Base-by-base conservation (phyloP, 441 rosid genomes). In the Euphorbia schlechtendalii region DNA sequence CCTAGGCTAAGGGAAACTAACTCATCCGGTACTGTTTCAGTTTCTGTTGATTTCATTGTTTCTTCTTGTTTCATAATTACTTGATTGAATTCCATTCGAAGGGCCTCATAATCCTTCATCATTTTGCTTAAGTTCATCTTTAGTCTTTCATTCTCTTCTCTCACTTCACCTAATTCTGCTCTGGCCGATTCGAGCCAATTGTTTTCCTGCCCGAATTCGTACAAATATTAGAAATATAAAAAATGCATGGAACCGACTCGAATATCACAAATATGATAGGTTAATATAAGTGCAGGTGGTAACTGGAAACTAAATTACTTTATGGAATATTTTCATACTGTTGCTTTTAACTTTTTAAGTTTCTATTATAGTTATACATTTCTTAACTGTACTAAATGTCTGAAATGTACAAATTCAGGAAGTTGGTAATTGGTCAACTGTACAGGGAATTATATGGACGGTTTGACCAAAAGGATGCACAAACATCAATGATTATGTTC, bases 1-100 rank as follows among this genome's bases (percentile, higher is more conserved):
- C 98, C 96, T 0, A 92, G 82, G 68, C 86, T 89, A 30, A 92
- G 86, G 14, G 84, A 89, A 46, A 92, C 86, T 63, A 87, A 84
- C 34, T 85, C 25, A 18, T 51, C 86, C 4, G 69, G 69, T 48
- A n/a, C n/a, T n/a, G n/a, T n/a, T n/a, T n/a, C n/a, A n/a, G n/a
- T n/a, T n/a, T n/a, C n/a, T n/a, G n/a, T n/a, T n/a, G n/a, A n/a
- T n/a, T n/a, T n/a, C n/a, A n/a, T n/a, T n/a, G n/a, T 74, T 49
- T 69, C 25, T 30, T 72, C 53, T 49, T 80, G 78, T 69, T 73
- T 75, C 38, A 73, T 81, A 49, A 71, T 76, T 48, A 77, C 58
- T 66, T 77, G 83, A 18, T 82, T 59, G 78, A 82, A 79, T 69
- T 82, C 77, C 78, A 68, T 71, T 64, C 85, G 90, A 46, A 92